Base-by-base conservation (phyloP, 228 moss, liverwort and hornwort genomes). In the Sphagnum fallax region DNA sequence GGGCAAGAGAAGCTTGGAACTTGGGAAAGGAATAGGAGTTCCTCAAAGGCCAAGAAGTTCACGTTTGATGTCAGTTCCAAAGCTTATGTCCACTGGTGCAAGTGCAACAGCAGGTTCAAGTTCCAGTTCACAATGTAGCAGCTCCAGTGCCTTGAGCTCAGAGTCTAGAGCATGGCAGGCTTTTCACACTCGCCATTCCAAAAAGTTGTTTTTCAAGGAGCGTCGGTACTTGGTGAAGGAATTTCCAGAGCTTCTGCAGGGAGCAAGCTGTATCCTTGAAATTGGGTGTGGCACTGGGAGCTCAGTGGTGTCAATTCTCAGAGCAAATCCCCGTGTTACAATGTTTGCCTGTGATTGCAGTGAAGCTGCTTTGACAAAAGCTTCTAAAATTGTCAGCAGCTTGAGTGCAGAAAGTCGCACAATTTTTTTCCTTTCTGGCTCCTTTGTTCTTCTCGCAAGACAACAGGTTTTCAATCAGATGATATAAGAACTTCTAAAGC, bases 211-310 rank as follows among this genome's bases (percentile, higher is more conserved):
- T 68, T 96, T 96, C 77, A 96, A 92, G 73, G 92, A 96, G 70
- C 89, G 92, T 51, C 82, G 92, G 8, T 92, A 92, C 69, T 65
- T 92, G 50, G 81, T 80, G 50, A 92, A 84, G 77, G 96, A 92
- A 76, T 96, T 96, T 75, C 96, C 92, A 52, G 92, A 96, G 49
- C 82, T 96, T 64, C 63, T 74, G 50, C 53, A 64, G 16, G 58
- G 69, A 16, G n/a, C 70, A 14, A 68, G 78, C 9, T 50, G 66
- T 51, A 60, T 95, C 53, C 81, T 95, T 60, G 95, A 95, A 84
- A 74, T 89, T 69, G 95, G 95, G 64, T 96, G 95, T 74, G 96
- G 91, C 63, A 91, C 92, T 50, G 96, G 96, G 47, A 88, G 92
- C 74, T 89, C 96, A 49, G 77, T 91, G 64, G 79, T 86, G 74